Percentiles rank a stretch among this genome's conserved stretches.
phyloP scores from a whole-genome alignment of 2,329 filamentous ascomycete species.

The Aspergillus latus region DNA sequence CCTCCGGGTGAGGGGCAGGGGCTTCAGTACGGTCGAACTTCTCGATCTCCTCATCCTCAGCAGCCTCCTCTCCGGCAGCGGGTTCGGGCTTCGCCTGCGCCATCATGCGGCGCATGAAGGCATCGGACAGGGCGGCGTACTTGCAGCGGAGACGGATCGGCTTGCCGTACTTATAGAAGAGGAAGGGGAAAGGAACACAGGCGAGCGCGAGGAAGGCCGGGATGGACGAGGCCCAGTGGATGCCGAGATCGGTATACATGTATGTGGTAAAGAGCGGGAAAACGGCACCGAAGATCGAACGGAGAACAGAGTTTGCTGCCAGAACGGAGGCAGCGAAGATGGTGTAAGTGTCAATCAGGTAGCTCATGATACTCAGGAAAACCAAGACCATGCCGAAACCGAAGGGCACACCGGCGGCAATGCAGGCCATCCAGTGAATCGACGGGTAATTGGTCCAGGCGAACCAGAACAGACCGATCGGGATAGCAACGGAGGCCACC shows the following conservation, averaged over 20 bases:
- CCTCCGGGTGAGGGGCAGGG: slow-evolving; percentile 20
- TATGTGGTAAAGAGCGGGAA: slow-evolving; percentile 51
- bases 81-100: slow-evolving; percentile 22
- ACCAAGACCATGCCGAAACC: slow-evolving; percentile 46
- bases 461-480: slow-evolving; percentile 60
- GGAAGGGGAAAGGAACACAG: slow-evolving; percentile 46
- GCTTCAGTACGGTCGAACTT: slow-evolving; percentile 37
- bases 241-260: slow-evolving; percentile 48
- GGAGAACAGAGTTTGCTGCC: slow-evolving; percentile 48
- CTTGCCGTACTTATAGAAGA: slow-evolving; percentile 46
- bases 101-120: slow-evolving; percentile 39
- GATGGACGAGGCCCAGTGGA: slow-evolving; percentile 50
- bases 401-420: slow-evolving; percentile 40
- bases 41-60: slow-evolving; percentile 18
- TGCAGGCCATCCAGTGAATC: slow-evolving; percentile 41
- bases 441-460: slow-evolving; percentile 57
- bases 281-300: slow-evolving; percentile 48
- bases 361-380: slow-evolving; percentile 44
- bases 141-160: slow-evolving; percentile 44
- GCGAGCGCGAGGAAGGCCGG: slow-evolving; percentile 49
- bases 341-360: slow-evolving; percentile 46
- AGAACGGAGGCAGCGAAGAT: slow-evolving; percentile 46
- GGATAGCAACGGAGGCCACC: slow-evolving; percentile 52
- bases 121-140: slow-evolving; percentile 39
- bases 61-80: slow-evolving; percentile 23